These are phyloP conservation scores for Lachancea fermentati DNA, from an alignment of 805 yeast genomes.

Conservation along the genomic window DNA sequence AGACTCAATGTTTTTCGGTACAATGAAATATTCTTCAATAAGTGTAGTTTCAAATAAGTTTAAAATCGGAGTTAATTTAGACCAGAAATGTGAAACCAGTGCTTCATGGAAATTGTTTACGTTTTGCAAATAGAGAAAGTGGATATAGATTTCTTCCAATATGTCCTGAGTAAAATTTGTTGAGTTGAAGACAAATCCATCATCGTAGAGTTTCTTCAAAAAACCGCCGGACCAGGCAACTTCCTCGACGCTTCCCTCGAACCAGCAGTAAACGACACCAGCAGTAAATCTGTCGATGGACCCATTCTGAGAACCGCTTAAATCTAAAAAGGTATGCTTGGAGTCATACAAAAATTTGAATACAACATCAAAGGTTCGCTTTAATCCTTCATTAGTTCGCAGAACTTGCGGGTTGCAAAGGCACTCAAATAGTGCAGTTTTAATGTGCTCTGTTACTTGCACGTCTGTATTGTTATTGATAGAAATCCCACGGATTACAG, in stretches of 20 bases:
- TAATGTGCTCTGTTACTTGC: slow-evolving; percentile 20
- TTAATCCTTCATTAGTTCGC: slow-evolving; percentile 35
- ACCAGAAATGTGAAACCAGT: slow-evolving; percentile 29
- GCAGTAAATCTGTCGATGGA: slow-evolving; percentile 35
- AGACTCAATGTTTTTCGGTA: slow-evolving; percentile 29
- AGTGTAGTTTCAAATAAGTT: slow-evolving; percentile 23
- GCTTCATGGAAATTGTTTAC: slow-evolving; percentile 41
- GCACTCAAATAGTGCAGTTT: slow-evolving; percentile 40
- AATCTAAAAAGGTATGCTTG: slow-evolving; percentile 26
- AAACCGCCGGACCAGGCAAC: slow-evolving; percentile 43
- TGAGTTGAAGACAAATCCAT: slow-evolving; percentile 9
- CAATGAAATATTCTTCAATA: slow-evolving; percentile 23
- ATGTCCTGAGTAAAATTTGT: slow-evolving; percentile 35
- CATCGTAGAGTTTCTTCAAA: slow-evolving; percentile 20
- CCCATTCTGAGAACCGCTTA: slow-evolving; percentile 7
- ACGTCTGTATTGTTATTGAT: slow-evolving; percentile 18
- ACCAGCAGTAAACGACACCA: slow-evolving; percentile 48
- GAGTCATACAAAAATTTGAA: slow-evolving; percentile 29
- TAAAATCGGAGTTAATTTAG: slow-evolving; percentile 27
- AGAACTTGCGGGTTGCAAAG: slow-evolving; percentile 47
- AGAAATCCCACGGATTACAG: slow-evolving; percentile 21
- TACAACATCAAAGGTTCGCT: slow-evolving; percentile 34
- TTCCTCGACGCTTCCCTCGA: slow-evolving; percentile 46
- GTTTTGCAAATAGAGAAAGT: slow-evolving; percentile 49
- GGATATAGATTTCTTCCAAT: slow-evolving; percentile 50